A percentile compares a stretch with the other conserved stretches of the same genome.
Conservation (phyloP, 208 protist genomes). For the Wallacemonas rigidus region DNA sequence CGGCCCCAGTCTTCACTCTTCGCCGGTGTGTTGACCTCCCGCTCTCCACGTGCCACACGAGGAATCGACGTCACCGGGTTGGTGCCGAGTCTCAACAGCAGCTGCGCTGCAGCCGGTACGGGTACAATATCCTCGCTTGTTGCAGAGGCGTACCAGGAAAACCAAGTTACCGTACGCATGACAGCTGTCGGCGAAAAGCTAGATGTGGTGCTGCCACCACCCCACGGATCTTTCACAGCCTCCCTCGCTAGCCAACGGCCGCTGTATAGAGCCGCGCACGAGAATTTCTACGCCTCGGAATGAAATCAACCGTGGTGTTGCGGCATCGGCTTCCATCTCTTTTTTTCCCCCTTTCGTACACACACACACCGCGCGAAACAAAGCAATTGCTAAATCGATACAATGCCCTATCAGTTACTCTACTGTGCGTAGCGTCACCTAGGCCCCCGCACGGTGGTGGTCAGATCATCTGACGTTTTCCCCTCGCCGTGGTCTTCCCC, state of each 20-base stretch:
- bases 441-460: too few species aligned
- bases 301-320: too few species aligned
- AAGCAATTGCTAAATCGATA: too few species aligned
- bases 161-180: slow-evolving; percentile 2
- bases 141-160: not conserved
- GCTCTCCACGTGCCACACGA: not conserved
- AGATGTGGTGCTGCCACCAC: slow-evolving; percentile 23
- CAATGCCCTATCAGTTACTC: too few species aligned
- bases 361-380: not conserved
- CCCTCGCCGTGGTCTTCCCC: too few species aligned
- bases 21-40: not conserved
- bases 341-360: not conserved
- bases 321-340: not conserved
- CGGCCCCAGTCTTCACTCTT: not conserved
- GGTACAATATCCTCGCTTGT: not conserved
- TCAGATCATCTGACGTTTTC: too few species aligned
- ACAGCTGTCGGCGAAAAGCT: slow-evolving; percentile 11
- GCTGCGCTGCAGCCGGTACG: not conserved
- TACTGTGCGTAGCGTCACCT: too few species aligned
- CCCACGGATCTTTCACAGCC: slow-evolving; percentile 16
- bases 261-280: not conserved
- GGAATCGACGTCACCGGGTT: not conserved
- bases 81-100: slow-evolving; percentile 6
- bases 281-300: not conserved
- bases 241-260: not conserved